Base-by-base conservation (phyloP, 768 basidiomycete genomes). In the Pleurotus citrinopileatus region DNA sequence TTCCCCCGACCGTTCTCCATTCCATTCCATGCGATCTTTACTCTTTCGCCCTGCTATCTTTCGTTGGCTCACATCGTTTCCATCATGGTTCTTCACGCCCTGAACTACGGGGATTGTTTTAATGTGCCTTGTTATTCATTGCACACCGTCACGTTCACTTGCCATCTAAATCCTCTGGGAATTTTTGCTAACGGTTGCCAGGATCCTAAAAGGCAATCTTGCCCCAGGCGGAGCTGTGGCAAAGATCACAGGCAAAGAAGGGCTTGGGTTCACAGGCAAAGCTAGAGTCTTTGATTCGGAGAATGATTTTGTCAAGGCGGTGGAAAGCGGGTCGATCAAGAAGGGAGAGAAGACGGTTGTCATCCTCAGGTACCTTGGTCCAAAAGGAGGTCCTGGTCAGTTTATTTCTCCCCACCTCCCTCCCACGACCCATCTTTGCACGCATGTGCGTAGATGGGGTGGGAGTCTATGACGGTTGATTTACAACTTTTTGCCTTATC, bases 171-270 rank as follows among this genome's bases (percentile, higher is more conserved):
- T 53, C 27, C 45, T 37, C 25, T 51, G 48, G 48, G 29, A 37
- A 51, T 51, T 38, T 51, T 23, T 20, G 45, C 26, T 32, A 32
- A 32, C 29, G n/a, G 48, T 37, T 51, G 32, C 10, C 66, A 94
- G 93, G 57, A 94, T 98, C 60, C 76, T 98, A 55, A 87, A 83
- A 59, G 94, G 94, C 42, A 94, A 95, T 68, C 81, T 98, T 23
- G 94, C 94, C 1, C 94, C 94, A 12, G 92, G 92, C 22, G 94
- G 95, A 42, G 91, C 94, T n/a, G 93, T 98, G 23, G 89, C 92
- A 29, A 98, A 98, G 73, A 93, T 97, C 60, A 97, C 94, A 6
- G 94, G 94, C 46, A 98, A 98, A 69, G 94, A 98, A 69, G 94
- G 95, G 0, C 73, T 95, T 38, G 75, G 77, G 6, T 97, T 97